Percentiles rank a stretch among this genome's conserved stretches.
Evolutionary conservation across 2,329 filamentous ascomycete genomes (phyloP).

Genomic region (Xylaria sp.): DNA sequence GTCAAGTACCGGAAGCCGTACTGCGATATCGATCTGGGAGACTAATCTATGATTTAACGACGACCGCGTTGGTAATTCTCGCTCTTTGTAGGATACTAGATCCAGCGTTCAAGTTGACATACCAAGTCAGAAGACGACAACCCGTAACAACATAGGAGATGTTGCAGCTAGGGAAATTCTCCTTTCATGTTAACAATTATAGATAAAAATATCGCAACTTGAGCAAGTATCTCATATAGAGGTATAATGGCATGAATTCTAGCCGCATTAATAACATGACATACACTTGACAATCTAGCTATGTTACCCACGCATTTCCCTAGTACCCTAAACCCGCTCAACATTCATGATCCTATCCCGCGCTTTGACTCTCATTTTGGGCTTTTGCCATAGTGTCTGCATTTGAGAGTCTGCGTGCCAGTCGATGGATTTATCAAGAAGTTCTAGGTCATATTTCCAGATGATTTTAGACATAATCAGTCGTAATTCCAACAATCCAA

Average conservation of each 20-base stretch:
- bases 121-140: neutral
- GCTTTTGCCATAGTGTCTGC: constrained; percentile 43
- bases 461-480: constrained; percentile 29
- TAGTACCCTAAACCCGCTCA: neutral
- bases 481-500: constrained; percentile 34
- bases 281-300: neutral
- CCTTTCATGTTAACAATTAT: neutral
- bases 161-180: no score
- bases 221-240: neutral
- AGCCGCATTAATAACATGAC: neutral
- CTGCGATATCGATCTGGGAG: neutral
- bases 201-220: neutral
- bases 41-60: neutral
- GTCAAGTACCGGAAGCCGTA: neutral
- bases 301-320: neutral
- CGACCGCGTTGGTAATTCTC: neutral
- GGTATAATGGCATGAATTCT: neutral
- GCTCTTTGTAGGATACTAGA: neutral
- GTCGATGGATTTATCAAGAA: constrained; percentile 37
- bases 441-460: constrained; percentile 40
- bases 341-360: constrained; percentile 3
- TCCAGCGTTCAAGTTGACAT: no score
- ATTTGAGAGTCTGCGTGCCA: constrained; percentile 43
- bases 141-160: neutral
- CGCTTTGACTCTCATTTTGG: constrained; percentile 33